phyloP scores from a whole-genome alignment of 306 rosid genomes.

The Vigna trinervia region DNA sequence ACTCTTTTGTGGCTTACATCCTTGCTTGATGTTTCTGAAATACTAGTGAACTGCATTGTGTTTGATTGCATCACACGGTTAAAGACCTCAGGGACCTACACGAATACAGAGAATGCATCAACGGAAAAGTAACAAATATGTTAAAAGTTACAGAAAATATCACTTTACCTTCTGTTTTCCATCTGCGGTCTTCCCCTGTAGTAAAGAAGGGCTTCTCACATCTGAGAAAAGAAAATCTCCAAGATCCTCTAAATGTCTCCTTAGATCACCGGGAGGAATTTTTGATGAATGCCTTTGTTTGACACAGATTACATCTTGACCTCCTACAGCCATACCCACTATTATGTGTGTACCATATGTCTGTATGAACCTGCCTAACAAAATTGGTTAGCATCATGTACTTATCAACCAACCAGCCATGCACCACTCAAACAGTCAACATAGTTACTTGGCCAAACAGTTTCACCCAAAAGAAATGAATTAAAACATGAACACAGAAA shows the following conservation, averaged over 20 bases:
- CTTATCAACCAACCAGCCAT: conserved; percentile 40
- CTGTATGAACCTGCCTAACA: conserved; percentile 88
- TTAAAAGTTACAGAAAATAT: conserved; percentile 17
- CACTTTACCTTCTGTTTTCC: conserved; percentile 68
- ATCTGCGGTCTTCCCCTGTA: conserved; percentile 72
- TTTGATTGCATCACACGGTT: conserved; percentile 84
- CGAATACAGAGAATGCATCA: conserved; percentile 36
- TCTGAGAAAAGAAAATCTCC: conserved; percentile 92
- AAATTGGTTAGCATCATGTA: conserved; percentile 60
- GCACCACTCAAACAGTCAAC: conserved; percentile 32
- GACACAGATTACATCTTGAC: conserved; percentile 90
- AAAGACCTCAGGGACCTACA: conserved; percentile 90
- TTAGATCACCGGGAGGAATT: conserved; percentile 78
- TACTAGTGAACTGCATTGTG: conserved; percentile 77
- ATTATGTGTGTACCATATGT: conserved; percentile 89
- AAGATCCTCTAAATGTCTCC: conserved; percentile 89
- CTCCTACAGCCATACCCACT: conserved; percentile 94
- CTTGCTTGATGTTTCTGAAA: conserved; percentile 92
- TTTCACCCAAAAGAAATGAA: conserved; percentile 5
- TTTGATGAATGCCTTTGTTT: conserved; percentile 85
- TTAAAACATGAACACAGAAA: conserved; percentile 1
- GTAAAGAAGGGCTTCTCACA: conserved; percentile 77
- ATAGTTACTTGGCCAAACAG: conserved; percentile 24
- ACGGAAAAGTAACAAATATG: conserved; percentile 26
- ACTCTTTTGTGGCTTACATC: conserved; percentile 70